Evolutionary conservation across 768 basidiomycete species (phyloP).

Genomic region (Kwoniella bestiolae): DNA sequence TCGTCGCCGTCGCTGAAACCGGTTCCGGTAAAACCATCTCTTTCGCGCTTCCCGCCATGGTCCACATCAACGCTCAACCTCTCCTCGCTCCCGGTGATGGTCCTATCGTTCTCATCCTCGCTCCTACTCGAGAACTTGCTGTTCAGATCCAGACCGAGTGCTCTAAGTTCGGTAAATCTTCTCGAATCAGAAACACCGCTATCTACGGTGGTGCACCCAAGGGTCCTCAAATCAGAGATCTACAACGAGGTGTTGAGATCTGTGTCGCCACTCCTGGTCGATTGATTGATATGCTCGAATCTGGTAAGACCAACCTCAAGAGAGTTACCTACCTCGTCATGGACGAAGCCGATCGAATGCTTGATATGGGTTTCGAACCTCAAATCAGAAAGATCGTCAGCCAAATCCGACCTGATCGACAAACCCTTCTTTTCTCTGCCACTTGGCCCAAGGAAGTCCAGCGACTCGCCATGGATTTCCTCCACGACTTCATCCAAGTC

Average conservation of each 20-base stretch:
- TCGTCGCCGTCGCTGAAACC: conserved; percentile 92
- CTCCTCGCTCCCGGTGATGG: conserved; percentile 91
- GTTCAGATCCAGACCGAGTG: conserved; percentile 99
- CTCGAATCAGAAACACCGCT: conserved; percentile 95
- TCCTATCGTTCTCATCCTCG: conserved; percentile 93
- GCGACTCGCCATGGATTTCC: conserved; percentile 95
- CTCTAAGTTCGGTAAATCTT: conserved; percentile 88
- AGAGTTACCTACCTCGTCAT: conserved; percentile 97
- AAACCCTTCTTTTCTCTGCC: conserved; percentile 98
- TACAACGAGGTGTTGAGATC: conserved; percentile 95
- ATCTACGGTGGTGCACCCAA: conserved; percentile 99
- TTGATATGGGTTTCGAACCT: conserved; percentile 99
- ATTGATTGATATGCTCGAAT: conserved; percentile 98
- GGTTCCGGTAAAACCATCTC: conserved; percentile 99
- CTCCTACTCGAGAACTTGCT: conserved; percentile 96
- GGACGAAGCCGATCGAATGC: conserved; percentile 99
- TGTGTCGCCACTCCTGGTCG: conserved; percentile 99
- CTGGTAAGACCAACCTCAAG: conserved; percentile 91
- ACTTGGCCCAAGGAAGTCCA: conserved; percentile 99
- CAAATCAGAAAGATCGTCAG: conserved; percentile 97
- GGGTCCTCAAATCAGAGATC: conserved; percentile 95
- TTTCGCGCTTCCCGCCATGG: conserved; percentile 97
- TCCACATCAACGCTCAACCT: conserved; percentile 99
- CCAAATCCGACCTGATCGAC: conserved; percentile 96
- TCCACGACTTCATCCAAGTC: conserved; percentile 95